Conservation (phyloP, 768 basidiomycete genomes). For the Gymnopilus dilepis region DNA sequence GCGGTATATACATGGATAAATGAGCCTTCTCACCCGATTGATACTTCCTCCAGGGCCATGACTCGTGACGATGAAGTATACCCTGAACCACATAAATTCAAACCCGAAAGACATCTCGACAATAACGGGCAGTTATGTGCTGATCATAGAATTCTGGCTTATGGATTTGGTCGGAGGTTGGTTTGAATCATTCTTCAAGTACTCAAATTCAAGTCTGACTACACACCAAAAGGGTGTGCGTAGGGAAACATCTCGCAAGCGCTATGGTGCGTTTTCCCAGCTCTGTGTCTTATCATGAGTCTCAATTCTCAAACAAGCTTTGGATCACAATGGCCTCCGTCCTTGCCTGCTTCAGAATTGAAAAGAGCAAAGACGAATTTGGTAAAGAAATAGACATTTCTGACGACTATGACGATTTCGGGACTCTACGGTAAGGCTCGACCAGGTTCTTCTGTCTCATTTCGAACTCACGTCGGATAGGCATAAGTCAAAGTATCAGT, state of each 20-base stretch:
- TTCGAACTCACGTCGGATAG: neutral
- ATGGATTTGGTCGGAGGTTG: constrained; percentile 6
- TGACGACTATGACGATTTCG: constrained; percentile 15
- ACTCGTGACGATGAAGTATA: constrained; percentile 12
- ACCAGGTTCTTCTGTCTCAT: neutral
- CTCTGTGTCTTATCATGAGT: neutral
- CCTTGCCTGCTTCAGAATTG: constrained; percentile 20
- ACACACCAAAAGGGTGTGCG: constrained; percentile 13
- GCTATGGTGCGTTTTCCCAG: constrained; percentile 7
- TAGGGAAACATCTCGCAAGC: constrained; percentile 17
- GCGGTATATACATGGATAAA: no score
- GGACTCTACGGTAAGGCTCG: neutral
- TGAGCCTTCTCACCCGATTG: no score
- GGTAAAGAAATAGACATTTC: constrained; percentile 26
- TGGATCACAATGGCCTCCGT: constrained; percentile 26
- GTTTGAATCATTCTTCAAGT: neutral
- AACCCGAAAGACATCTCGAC: constrained; percentile 12
- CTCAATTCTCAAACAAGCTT: constrained; percentile 6
- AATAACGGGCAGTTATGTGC: constrained; percentile 1
- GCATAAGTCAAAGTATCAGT: neutral
- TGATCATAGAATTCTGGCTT: neutral
- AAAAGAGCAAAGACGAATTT: constrained; percentile 17
- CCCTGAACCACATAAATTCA: constrained; percentile 6
- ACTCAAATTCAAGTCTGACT: no score
- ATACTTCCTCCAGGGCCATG: constrained; percentile 19